phyloP scores from a whole-genome alignment of 495 filamentous ascomycete genomes.

The Aspergillus egyptiacus region DNA sequence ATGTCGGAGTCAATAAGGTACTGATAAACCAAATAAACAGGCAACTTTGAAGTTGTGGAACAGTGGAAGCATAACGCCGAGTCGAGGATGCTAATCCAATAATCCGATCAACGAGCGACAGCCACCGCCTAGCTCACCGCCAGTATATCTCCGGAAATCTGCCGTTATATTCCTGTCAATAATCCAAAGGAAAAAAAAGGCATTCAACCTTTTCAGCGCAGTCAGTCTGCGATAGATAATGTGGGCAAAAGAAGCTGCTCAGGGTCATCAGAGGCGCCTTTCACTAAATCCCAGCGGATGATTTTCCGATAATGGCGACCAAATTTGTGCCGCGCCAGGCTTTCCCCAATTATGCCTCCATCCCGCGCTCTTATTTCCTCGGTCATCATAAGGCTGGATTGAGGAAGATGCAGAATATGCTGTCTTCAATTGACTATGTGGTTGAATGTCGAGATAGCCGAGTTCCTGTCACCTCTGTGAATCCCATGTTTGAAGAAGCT shows the following conservation, averaged over 20 bases:
- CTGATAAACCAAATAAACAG: too few relatives aligned
- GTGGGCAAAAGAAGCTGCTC: neutral
- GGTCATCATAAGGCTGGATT: slow-evolving; percentile 88
- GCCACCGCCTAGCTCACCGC: slow-evolving; percentile 9
- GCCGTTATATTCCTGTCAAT: too few relatives aligned
- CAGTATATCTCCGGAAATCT: neutral
- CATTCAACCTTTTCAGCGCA: neutral
- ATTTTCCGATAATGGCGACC: slow-evolving; percentile 20
- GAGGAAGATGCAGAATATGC: slow-evolving; percentile 73
- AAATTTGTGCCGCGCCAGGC: slow-evolving; percentile 65
- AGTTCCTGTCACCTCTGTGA: slow-evolving; percentile 78
- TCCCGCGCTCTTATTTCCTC: slow-evolving; percentile 92
- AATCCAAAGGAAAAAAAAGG: neutral
- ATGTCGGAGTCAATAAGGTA: too few relatives aligned
- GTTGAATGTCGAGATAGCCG: slow-evolving; percentile 95
- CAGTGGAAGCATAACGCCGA: too few relatives aligned
- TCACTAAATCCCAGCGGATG: neutral
- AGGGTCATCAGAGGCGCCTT: neutral
- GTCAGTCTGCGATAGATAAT: slow-evolving; percentile 7
- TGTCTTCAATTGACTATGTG: slow-evolving; percentile 77
- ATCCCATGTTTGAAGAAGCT: slow-evolving; percentile 80
- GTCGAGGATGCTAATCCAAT: neutral
- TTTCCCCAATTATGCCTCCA: slow-evolving; percentile 62
- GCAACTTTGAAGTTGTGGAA: too few relatives aligned
- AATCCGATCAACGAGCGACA: neutral